These are phyloP conservation scores for Epichloe uncinata DNA, from an alignment of 2,329 filamentous ascomycete genomes.

Conservation along the genomic window DNA sequence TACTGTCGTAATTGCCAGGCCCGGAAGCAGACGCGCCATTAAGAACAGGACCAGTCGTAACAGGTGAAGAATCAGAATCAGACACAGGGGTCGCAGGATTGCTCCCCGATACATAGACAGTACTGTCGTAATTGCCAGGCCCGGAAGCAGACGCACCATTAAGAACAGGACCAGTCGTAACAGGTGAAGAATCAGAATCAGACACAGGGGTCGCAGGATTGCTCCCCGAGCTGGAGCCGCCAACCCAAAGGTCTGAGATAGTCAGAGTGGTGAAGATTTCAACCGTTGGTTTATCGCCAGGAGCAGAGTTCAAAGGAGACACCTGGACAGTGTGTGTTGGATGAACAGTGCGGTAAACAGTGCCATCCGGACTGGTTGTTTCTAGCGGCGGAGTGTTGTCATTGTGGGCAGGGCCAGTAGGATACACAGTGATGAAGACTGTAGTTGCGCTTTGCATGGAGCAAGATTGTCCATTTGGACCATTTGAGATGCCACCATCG, in stretches of 20 bases:
- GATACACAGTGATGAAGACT: constrained; percentile 34
- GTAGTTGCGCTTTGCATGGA: constrained; percentile 27
- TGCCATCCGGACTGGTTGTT: constrained; percentile 9
- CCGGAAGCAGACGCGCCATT: constrained; percentile 8
- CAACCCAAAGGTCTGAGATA: constrained; percentile 20
- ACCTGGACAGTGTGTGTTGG: constrained; percentile 17
- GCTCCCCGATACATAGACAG: constrained; percentile 6
- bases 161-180: constrained; percentile 8
- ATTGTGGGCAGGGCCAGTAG: constrained; percentile 15
- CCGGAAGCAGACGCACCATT: constrained; percentile 8
- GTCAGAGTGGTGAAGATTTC: constrained; percentile 23
- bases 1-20: constrained; percentile 7
- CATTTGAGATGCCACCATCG: constrained; percentile 4
- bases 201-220: neutral
- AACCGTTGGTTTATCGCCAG: constrained; percentile 9
- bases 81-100: neutral
- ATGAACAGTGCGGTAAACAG: constrained; percentile 8
- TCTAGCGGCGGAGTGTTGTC: constrained; percentile 3
- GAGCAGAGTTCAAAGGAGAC: constrained; percentile 10
- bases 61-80: constrained; percentile 3
- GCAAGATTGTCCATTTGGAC: constrained; percentile 21
- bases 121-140: constrained; percentile 7
- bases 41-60: constrained; percentile 8
- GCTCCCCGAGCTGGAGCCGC: constrained; percentile 6
- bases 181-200: constrained; percentile 3